Base-by-base conservation (phyloP, 2,329 filamentous ascomycete genomes). In the Diaporthe sp. region DNA sequence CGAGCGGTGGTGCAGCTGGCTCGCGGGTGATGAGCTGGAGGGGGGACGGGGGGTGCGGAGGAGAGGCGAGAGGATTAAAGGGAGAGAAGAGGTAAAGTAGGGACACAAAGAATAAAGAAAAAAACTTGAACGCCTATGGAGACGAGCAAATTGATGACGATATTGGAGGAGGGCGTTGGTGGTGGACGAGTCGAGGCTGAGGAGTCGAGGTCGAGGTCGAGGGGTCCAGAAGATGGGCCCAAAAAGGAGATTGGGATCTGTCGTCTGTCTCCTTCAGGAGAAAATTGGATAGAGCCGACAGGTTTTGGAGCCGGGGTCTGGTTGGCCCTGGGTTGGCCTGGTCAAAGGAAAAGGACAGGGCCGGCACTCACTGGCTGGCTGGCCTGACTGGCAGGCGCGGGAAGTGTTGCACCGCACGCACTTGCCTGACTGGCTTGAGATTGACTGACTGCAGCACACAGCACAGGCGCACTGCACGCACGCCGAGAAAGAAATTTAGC, bases 401-500 rank as follows among this genome's bases (percentile, higher is more conserved):
- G 42, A 44, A 44, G 15, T 17, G 15, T 6, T 44, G 42, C 17
- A 19, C n/a, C 57, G 31, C 68, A 62, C 53, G 49, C 28, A 55
- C 34, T 46, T 42, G n/a, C 42, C 15, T 28, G 39, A 37, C 55
- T 37, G 55, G 12, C 58, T 42, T n/a, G 13, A 15, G 7, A 42
- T 39, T 42, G 34, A 13, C 17, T 8, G 22, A 9, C 55, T 58
- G 55, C 31, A 55, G 49, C 49, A 25, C 22, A 12, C n/a, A 15
- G n/a, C 49, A 53, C 37, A 12, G 31, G 37, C 22, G 49, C 22
- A 25, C 49, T 37, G 31, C 49, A 19, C 60, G 39, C 39, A 8
- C 28, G n/a, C 49, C 28, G 42, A 75, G 17, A 31, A 67, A 71
- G 68, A 73, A 65, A 75, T 75, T 72, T 72, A 76, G 71, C 73